Evolutionary conservation across 495 filamentous ascomycete species (phyloP), one percentile per base, ranked within the genome.

Genomic region (Penicilliopsis zonata): DNA sequence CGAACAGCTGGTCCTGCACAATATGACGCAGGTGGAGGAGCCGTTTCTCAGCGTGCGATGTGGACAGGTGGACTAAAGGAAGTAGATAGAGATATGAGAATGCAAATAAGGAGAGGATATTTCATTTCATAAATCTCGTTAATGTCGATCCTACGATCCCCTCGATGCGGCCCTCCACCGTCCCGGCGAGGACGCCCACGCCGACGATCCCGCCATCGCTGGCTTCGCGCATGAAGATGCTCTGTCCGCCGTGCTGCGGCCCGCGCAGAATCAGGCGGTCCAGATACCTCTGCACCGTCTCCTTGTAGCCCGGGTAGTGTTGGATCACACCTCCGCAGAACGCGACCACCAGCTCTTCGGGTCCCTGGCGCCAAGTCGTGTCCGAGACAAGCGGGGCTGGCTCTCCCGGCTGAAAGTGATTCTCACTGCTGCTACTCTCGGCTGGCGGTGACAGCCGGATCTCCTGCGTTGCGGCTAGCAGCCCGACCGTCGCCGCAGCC

Each of bases 281-380:
- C 15, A 83, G 59, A 43, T 74, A 74, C 33, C 44, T 36, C 45
- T 81, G 76, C 31, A 75, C 71, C 27, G 69, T 70, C 17, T 60
- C 52, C 22, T 78, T 59, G 43, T 78, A 83, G 36, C 70, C 46
- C n/a, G 78, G 79, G 43, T 82, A 82, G 38, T 78, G 69, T 17
- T 72, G 68, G 23, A 83, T 82, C 32, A 77, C 78, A 27, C 79
- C 77, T 3, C 80, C 80, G 1, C 78, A 79, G 34, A 78, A 80
- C 7, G 78, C 79, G 9, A 85, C 71, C 9, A 74, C 69, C 28
- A 85, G 50, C 40, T 80, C 73, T 29, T 76, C 59, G 2, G 56
- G 56, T 3, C 53, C 46, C 7, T 46, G 41, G 19, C 46, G 38
- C 51, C 49, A 52, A 8, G 40, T 40, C 8, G 32, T 1, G 35